Base-by-base conservation (phyloP, 352 stramenopile genomes). In the Phytophthora citrophthora region DNA sequence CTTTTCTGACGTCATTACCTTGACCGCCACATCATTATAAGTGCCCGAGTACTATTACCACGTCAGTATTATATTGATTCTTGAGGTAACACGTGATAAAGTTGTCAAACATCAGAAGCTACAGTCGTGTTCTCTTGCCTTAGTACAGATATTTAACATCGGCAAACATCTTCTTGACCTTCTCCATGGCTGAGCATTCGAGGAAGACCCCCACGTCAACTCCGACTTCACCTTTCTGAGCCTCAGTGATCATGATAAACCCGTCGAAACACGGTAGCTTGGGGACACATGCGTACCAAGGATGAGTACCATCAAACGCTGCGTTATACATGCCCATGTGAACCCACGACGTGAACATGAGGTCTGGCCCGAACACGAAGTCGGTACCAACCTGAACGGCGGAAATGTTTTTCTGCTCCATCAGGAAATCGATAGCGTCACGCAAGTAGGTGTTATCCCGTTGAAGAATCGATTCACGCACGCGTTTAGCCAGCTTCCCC, bases 321-420 rank as follows among this genome's bases (percentile, higher is more conserved):
- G 81, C 74, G 29, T 84, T 76, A 54, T 90, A 88, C 78, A 87
- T 87, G 12, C 76, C 81, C 71, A 84, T 76, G 43, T 86, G 70
- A 10, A 63, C 45, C 72, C 72, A 83, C 9, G 78, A 90, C 36
- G 81, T 84, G 70, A 88, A 86, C 68, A 86, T 82, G 51, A 88
- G 52, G 36, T 90, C 78, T 1, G 62, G 51, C 1, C 81, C 78
- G 24, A 86, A 76, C 51, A 80, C 68, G 48, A 86, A 88, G 31
- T 84, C 67, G 6, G 65, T 76, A 4, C 74, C 68, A 0, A 83
- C 66, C 5, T 76, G 55, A 54, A 86, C 68, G 27, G 73, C 65
- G 2, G 54, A 67, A 38, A 73, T 53, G 18, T 74, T 75, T 1
- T 32, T 58, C 27, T 83, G 68, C 13, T 74, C 53, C 0, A 59